A percentile compares a stretch with the other conserved stretches of the same genome.
phyloP scores from a whole-genome alignment of 371 early-diverging fungal genomes.

The Mortierella sp. region DNA sequence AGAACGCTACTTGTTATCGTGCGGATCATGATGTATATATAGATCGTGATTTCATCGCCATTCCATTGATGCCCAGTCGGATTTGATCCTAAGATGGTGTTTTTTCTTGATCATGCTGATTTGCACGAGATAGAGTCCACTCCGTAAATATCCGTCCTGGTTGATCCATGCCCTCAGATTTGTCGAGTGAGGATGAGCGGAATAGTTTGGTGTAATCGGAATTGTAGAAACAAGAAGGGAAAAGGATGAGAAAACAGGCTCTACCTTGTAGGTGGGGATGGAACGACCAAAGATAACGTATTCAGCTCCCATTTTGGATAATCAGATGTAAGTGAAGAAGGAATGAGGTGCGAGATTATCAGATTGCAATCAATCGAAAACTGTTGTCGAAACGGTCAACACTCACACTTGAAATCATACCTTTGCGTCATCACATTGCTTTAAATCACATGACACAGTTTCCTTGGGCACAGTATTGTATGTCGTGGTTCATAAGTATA shows the following conservation, averaged over 20 bases:
- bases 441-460: no score
- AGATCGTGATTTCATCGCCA: no score
- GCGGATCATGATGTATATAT: no score
- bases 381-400: background rate
- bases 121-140: background rate
- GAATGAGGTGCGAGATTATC: background rate
- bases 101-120: background rate
- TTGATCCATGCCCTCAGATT: constrained; percentile 17
- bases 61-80: no score
- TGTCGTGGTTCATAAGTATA: no score
- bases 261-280: constrained; percentile 56
- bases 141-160: constrained; percentile 17
- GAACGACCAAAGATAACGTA: constrained; percentile 55
- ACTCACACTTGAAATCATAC: no score
- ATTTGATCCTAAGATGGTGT: no score
- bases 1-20: no score
- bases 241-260: constrained; percentile 2
- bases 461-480: no score
- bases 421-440: no score
- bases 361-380: background rate
- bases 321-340: constrained; percentile 17
- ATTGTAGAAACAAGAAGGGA: background rate
- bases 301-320: constrained; percentile 52
- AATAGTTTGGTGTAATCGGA: background rate
- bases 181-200: background rate